Base-by-base conservation (phyloP, 129 eudicot genomes). In the Arctium minus region DNA sequence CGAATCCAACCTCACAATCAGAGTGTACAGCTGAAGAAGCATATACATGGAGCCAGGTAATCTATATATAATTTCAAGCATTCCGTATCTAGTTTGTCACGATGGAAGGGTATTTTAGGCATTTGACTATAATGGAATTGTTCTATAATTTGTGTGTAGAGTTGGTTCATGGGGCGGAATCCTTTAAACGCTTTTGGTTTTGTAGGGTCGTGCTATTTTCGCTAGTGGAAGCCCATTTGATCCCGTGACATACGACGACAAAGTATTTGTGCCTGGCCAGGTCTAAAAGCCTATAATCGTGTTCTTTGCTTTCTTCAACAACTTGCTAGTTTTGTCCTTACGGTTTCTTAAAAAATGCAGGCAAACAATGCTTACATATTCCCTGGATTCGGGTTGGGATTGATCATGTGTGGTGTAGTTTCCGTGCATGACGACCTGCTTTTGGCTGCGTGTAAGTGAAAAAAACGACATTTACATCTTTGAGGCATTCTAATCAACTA, bases 1-100 rank as follows among this genome's bases (percentile, higher is more conserved):
- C 99, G 68, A 96, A 96, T 81, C 99, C 99, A 68, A 96, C 99
- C 70, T 91, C 99, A 80, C 99, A 96, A 85, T 80, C 99, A 3
- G 99, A 96, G 88, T 96, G 99, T 81, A 96, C 98, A 17, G 99
- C 99, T 2, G 98, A 96, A 90, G 99, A 96, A 86, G 98, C 99
- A 70, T 96, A 96, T 78, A 88, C 92, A 78, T 93, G 98, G 99
- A 91, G 88, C 83, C 71, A 96, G 95, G 99, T 96, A 89, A 88
- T 71, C 79, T 17, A 30, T 73, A 38, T 29, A 46, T 44, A 5
- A 62, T 10, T 80, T 76, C 4, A 10, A 31, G 64, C 27, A 18
- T 13, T 31, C 11, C 2, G 65, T 40, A 75, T 75, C 79, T 75
- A 9, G n/a, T n/a, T 39, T 46, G 60, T 39, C 6, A 17, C 29